These are phyloP conservation scores for Lachnellula subtilissima DNA, from an alignment of 2,329 filamentous ascomycete genomes.

Conservation along the genomic window DNA sequence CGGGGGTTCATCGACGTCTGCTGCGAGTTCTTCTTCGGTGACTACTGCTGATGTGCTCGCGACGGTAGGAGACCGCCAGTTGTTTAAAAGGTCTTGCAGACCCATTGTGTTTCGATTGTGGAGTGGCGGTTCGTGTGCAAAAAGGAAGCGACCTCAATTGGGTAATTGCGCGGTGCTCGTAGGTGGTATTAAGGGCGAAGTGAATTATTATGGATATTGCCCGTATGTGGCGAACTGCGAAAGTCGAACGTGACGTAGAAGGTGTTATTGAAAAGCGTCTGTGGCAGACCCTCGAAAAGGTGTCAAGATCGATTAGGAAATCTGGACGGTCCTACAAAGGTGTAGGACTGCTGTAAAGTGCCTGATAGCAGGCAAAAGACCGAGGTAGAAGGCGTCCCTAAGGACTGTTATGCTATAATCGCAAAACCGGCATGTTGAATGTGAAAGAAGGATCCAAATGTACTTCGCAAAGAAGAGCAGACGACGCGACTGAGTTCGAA, in stretches of 20 bases:
- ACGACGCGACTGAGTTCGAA: background rate
- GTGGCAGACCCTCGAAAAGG: constrained; percentile 5
- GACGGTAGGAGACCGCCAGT: constrained; percentile 41
- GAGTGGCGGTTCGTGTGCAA: constrained; percentile 7
- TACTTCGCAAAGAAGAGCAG: constrained; percentile 16
- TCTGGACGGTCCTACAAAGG: background rate
- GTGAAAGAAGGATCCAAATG: constrained; percentile 21
- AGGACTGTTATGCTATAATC: constrained; percentile 41
- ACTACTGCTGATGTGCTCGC: constrained; percentile 22
- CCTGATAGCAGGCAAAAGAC: constrained; percentile 17
- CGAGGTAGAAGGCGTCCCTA: constrained; percentile 37
- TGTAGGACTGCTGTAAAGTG: constrained; percentile 10
- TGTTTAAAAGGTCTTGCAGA: constrained; percentile 35
- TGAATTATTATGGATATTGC: background rate
- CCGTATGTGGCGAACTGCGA: background rate
- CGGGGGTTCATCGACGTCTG: constrained; percentile 85
- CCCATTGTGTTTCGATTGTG: constrained; percentile 23
- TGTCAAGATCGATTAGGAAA: constrained; percentile 4
- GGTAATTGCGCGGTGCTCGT: background rate
- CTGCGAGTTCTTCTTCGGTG: constrained; percentile 59
- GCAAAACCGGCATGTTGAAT: constrained; percentile 26
- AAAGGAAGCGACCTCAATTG: background rate
- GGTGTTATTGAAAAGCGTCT: constrained; percentile 3
- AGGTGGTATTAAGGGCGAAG: constrained; percentile 4
- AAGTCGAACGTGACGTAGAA: constrained; percentile 2